Conservation (phyloP, 176 grass and related monocot genomes). For the Zea mays region Zm-B73-REFERENCE-NAM-5.0 NC_050103.1:122661501-122662000, state of each 20-base stretch:
- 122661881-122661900: conserved; percentile 52
- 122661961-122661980: too few relatives aligned
- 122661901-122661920: conserved; percentile 46
- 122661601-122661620: conserved; percentile 26
- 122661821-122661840: neutral
- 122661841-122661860: conserved; percentile 35
- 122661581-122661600: conserved; percentile 48
- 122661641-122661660: conserved; percentile 61
- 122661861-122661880: conserved; percentile 44
- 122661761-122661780: conserved; percentile 14
- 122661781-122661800: conserved; percentile 50
- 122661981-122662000: too few relatives aligned
- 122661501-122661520: too few relatives aligned
- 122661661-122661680: conserved; percentile 48
- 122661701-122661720: conserved; percentile 43
- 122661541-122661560: neutral
- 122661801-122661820: conserved; percentile 46
- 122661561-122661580: conserved; percentile 49
- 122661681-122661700: conserved; percentile 68
- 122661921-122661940: conserved; percentile 41
- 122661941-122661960: too few relatives aligned
- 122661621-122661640: conserved; percentile 56
- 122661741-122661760: conserved; percentile 38
- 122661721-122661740: conserved; percentile 51
- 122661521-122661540: neutral